Base-by-base conservation (phyloP, 495 filamentous ascomycete genomes). In the Xylaria flabelliformis region DNA sequence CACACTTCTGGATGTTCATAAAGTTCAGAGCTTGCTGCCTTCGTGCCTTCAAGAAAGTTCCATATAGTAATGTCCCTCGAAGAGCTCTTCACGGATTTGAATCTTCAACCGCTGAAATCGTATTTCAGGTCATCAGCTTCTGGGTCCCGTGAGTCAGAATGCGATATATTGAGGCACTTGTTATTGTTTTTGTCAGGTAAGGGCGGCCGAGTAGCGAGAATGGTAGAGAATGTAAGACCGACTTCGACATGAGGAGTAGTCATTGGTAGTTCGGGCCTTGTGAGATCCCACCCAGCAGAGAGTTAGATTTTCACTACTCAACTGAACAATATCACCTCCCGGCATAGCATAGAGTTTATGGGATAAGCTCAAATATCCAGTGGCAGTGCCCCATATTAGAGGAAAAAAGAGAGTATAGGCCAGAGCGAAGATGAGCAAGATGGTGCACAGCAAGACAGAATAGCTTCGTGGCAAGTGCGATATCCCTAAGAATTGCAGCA, bases 281-380 rank as follows among this genome's bases (percentile, higher is more conserved):
- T 39, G 15, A 46, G 50, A 39, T 71, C 69, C n/a, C 42, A 71
- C 69, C 69, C 69, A 64, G n/a, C 69, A 71, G 19, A 71, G 59
- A 24, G 69, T n/a, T 26, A 71, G n/a, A 19, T 71, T 5, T 55
- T 46, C 69, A 41, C 59, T 64, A 8, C 39, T 51, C n/a, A 71
- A 41, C 3, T 44, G 44, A 29, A 71, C 39, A 34, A 64, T 19
- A 8, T 71, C 69, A 10, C 59, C 69, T 9, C 51, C 42, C 17
- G 58, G 42, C 59, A 71, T 64, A 26, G 69, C 69, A 64, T 71
- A 64, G 2, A 71, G 46, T 29, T 71, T 71, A 55, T 71, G 69
- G 41, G 69, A 62, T 64, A 64, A 53, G 19, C 53, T 71, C 15
- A 71, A 41, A 10, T 71, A 71, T 3, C 59, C 69, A 24, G 69